phyloP scores from a whole-genome alignment of 306 rosid genomes.

The Pterocarpus macrocarpus region DNA sequence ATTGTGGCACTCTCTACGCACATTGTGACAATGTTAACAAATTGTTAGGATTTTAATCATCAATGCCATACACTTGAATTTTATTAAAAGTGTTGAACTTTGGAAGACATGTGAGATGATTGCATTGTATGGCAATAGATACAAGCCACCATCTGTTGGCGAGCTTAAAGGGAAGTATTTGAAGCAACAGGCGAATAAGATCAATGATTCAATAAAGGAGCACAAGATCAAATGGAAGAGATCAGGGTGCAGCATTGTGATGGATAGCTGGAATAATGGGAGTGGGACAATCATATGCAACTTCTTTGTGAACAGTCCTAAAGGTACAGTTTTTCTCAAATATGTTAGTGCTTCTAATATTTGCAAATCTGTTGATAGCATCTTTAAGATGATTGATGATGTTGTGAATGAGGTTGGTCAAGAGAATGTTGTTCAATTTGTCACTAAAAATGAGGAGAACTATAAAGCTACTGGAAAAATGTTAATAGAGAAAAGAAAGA shows the following conservation, averaged over 20 bases:
- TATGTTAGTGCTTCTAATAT: neutral
- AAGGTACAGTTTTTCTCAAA: neutral
- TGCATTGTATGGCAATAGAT: neutral
- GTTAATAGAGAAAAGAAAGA: neutral
- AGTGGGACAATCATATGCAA: neutral
- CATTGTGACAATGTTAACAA: neutral
- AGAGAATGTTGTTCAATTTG: constrained; percentile 1
- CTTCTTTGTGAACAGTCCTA: neutral
- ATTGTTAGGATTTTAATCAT: neutral
- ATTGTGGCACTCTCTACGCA: too few relatives aligned
- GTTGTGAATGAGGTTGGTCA: neutral
- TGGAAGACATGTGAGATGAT: neutral
- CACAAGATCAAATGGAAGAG: neutral
- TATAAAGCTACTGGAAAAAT: neutral
- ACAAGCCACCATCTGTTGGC: neutral
- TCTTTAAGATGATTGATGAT: neutral
- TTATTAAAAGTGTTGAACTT: neutral
- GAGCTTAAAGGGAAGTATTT: neutral
- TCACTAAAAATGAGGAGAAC: neutral
- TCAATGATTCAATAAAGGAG: neutral
- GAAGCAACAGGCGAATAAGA: neutral
- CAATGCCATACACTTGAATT: neutral
- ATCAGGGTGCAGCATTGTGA: neutral
- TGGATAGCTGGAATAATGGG: neutral
- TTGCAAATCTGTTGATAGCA: neutral